Evolutionary conservation across 1,139 yeast genomes (phyloP).

Genomic region (Geotrichum carabidarum): DNA sequence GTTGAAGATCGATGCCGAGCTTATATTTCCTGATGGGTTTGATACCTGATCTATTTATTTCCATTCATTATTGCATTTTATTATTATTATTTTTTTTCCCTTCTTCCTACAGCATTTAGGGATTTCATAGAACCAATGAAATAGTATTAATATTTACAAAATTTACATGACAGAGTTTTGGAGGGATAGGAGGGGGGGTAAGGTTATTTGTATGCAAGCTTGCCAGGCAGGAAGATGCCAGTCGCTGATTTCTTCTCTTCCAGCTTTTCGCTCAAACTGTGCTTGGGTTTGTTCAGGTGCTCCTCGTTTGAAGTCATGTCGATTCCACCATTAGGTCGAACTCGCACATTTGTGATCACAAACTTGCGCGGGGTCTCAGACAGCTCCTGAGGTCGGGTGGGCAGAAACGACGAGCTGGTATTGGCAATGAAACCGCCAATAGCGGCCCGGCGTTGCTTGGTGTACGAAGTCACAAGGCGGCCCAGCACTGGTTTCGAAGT

Average conservation of each 20-base stretch:
- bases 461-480: neutral
- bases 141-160: constrained; percentile 8
- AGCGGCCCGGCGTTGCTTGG: constrained; percentile 12
- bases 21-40: constrained; percentile 36
- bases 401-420: neutral
- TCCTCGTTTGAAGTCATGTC: constrained; percentile 11
- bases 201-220: neutral
- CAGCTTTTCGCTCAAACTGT: constrained; percentile 2
- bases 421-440: constrained; percentile 19
- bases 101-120: too few species aligned
- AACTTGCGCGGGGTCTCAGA: constrained; percentile 12
- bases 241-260: constrained; percentile 1
- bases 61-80: neutral
- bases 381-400: neutral
- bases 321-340: constrained; percentile 13
- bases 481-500: constrained; percentile 2
- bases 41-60: constrained; percentile 6
- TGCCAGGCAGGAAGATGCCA: neutral
- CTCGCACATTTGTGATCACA: constrained; percentile 2
- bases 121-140: neutral
- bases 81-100: neutral
- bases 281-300: neutral
- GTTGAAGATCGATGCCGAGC: constrained; percentile 40
- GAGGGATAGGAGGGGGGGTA: too few species aligned
- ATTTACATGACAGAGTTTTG: neutral